Conservation (phyloP, 108 stramenopile species). For the Tribonema minus region DNA sequence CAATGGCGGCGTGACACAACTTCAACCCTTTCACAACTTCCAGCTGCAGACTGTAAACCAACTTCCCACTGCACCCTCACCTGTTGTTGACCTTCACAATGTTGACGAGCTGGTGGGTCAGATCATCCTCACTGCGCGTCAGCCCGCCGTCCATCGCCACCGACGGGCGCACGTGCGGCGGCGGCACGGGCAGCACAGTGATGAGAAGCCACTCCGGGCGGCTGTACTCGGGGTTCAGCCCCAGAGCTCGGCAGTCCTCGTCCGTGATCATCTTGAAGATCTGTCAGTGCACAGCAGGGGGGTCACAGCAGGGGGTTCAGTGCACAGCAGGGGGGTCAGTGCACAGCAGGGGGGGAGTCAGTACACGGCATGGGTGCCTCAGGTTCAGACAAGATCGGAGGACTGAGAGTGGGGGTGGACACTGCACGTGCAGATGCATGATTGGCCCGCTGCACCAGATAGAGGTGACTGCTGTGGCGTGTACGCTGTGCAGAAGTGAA, state of each 20-base stretch:
- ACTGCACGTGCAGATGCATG: too few species aligned
- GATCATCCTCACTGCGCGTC: conserved; percentile 84
- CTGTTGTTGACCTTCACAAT: conserved; percentile 62
- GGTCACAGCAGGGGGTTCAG: too few species aligned
- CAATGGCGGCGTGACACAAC: too few species aligned
- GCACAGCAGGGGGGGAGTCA: not conserved
- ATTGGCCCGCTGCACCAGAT: too few species aligned
- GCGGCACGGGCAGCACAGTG: conserved; percentile 93
- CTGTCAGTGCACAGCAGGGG: not conserved
- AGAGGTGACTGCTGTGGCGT: too few species aligned
- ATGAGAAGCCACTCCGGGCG: conserved; percentile 94
- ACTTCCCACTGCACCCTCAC: not conserved
- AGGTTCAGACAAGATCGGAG: too few species aligned
- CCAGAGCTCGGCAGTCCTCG: conserved; percentile 78
- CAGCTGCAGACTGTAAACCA: conserved; percentile 86
- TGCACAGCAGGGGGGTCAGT: not conserved
- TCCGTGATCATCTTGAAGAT: conserved; percentile 74
- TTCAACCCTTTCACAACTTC: too few species aligned
- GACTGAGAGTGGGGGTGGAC: too few species aligned
- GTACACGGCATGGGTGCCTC: too few species aligned
- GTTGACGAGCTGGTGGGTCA: conserved; percentile 86
- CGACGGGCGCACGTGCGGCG: conserved; percentile 94
- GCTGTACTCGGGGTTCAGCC: conserved; percentile 81
- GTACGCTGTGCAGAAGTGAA: too few species aligned
- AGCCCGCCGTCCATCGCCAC: conserved; percentile 71